A percentile compares a stretch with the other conserved stretches of the same genome.
Evolutionary conservation across 106 monocot genomes (phyloP).

Genomic region (Ottelia alismoides): DNA sequence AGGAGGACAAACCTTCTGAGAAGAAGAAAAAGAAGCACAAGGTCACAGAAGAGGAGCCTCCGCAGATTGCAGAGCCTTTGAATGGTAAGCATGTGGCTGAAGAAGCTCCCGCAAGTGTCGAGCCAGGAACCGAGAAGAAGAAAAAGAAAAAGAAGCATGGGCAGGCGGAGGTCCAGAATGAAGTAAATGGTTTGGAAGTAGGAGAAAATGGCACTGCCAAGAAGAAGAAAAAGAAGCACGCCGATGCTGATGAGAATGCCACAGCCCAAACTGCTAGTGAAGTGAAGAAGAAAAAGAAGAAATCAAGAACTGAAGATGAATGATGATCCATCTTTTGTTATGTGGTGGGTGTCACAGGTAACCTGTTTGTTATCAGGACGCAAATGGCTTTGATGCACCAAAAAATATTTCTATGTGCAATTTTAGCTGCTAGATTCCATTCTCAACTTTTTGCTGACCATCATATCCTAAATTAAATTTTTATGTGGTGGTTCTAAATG

Average conservation of each 20-base stretch:
- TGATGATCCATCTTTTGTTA: too few species aligned
- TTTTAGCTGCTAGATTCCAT: too few species aligned
- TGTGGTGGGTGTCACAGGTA: too few species aligned
- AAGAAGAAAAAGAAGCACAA: conserved; percentile 78
- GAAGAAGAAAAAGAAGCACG: conserved; percentile 49
- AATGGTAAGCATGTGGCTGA: conserved; percentile 12
- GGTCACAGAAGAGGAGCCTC: conserved; percentile 4
- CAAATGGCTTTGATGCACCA: too few species aligned
- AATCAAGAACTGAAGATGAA: conserved; percentile 21
- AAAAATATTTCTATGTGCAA: too few species aligned
- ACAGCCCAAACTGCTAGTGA: conserved; percentile 20
- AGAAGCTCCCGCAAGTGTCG: conserved; percentile 26
- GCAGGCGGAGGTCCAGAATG: conserved; percentile 15
- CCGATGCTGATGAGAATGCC: conserved; percentile 10
- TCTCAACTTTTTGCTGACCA: too few species aligned
- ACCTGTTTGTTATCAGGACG: too few species aligned
- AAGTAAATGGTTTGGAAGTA: conserved; percentile 9
- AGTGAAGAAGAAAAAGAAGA: conserved; percentile 60
- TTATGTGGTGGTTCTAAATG: too few species aligned
- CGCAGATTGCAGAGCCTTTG: conserved; percentile 21
- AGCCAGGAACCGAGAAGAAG: conserved; percentile 41
- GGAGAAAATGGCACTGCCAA: conserved; percentile 41
- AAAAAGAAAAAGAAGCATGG: conserved; percentile 85
- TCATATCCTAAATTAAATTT: too few species aligned
- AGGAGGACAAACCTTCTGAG: too few species aligned